Percentiles rank a stretch among this genome's conserved stretches.
Conservation (phyloP, 106 monocot species). For the Ottelia alismoides region DNA sequence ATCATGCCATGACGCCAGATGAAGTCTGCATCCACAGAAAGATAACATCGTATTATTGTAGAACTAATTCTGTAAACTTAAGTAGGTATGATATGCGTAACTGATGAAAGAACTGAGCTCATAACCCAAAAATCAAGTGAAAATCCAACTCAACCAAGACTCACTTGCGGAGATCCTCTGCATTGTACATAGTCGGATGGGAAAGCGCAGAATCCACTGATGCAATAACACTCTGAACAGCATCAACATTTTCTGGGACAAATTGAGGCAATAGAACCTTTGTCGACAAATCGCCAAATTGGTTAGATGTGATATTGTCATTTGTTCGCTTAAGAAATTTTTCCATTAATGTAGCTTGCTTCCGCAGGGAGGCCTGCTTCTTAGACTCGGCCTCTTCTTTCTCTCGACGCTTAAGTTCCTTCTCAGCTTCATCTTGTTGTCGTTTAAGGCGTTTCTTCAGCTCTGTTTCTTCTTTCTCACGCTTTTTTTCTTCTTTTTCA, state of each 20-base stretch:
- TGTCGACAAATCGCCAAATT: not conserved
- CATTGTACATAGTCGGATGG: slow-evolving; percentile 12
- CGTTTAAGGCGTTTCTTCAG: slow-evolving; percentile 17
- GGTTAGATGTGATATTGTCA: not conserved
- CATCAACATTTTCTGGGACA: slow-evolving; percentile 12
- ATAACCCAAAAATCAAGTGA: not conserved
- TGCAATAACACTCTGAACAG: slow-evolving; percentile 21
- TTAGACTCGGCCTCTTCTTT: slow-evolving; percentile 67
- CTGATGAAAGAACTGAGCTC: not conserved
- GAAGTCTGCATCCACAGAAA: slow-evolving; percentile 23
- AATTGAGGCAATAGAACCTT: not conserved
- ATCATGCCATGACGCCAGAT: slow-evolving; percentile 45
- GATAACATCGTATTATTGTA: not conserved
- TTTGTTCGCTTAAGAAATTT: slow-evolving; percentile 63
- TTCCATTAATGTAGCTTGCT: slow-evolving; percentile 88
- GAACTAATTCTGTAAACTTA: too few species aligned
- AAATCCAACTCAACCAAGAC: too few species aligned
- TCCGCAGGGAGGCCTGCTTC: slow-evolving; percentile 42
- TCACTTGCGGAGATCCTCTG: slow-evolving; percentile 46
- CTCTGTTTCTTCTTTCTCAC: slow-evolving; percentile 33
- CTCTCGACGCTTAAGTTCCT: slow-evolving; percentile 46
- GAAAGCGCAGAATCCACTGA: slow-evolving; percentile 52
- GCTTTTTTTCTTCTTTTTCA: slow-evolving; percentile 24
- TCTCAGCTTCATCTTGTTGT: slow-evolving; percentile 47
- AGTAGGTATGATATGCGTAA: too few species aligned